Percentiles rank a stretch among this genome's conserved stretches.
phyloP scores from a whole-genome alignment of 805 yeast genomes.

The Lachancea meyersii region DNA sequence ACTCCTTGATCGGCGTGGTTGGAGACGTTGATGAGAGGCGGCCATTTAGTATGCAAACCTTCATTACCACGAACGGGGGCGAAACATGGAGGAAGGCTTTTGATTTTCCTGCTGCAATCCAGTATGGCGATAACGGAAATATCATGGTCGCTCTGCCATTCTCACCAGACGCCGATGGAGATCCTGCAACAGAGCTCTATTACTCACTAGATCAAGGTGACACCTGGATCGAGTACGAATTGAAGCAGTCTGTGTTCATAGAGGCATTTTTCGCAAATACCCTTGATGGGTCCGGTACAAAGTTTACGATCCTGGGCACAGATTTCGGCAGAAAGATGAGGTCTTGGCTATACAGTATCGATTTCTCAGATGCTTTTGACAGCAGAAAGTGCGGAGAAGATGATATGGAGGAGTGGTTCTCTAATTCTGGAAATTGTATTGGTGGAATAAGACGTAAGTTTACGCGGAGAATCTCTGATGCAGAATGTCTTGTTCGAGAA shows the following conservation, averaged over 20 bases:
- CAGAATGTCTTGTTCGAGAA: constrained; percentile 48
- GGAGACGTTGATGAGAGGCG: constrained; percentile 13
- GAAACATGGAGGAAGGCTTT: constrained; percentile 56
- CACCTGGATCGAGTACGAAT: constrained; percentile 49
- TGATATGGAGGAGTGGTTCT: constrained; percentile 61
- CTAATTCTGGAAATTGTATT: constrained; percentile 44
- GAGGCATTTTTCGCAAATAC: constrained; percentile 43
- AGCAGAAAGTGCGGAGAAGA: constrained; percentile 37
- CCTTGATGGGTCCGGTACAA: constrained; percentile 62
- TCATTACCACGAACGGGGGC: constrained; percentile 72
- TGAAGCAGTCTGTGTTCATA: constrained; percentile 42
- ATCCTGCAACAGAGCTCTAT: constrained; percentile 33
- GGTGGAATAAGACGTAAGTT: constrained; percentile 63
- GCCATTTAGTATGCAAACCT: constrained; percentile 40
- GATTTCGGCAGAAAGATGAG: constrained; percentile 12
- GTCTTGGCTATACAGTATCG: constrained; percentile 33
- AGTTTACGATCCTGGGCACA: constrained; percentile 49
- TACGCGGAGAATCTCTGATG: constrained; percentile 54
- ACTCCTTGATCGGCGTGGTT: constrained; percentile 21
- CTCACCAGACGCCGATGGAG: constrained; percentile 31
- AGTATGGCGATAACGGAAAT: constrained; percentile 77
- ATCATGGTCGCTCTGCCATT: constrained; percentile 56
- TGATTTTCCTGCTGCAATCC: constrained; percentile 46
- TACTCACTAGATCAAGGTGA: constrained; percentile 72
- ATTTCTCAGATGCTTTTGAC: constrained; percentile 51